phyloP scores from a whole-genome alignment of 2,329 filamentous ascomycete genomes.

The Aspergillus tamarii region DNA sequence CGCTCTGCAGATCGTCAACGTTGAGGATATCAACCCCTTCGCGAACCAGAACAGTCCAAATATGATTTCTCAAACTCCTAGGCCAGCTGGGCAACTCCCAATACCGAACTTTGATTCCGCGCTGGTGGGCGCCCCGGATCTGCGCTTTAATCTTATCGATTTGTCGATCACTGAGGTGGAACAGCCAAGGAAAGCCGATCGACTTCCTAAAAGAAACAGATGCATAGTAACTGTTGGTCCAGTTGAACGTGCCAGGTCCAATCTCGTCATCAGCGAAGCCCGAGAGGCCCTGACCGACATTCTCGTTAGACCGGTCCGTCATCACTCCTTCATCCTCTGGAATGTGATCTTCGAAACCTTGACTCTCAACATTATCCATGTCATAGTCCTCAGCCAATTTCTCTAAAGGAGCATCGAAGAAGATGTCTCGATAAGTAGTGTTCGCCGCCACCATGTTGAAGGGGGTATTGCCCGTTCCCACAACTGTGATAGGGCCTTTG shows the following conservation, averaged over 20 bases:
- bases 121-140: conserved; percentile 54
- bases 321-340: neutral
- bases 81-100: conserved; percentile 63
- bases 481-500: conserved; percentile 54
- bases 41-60: conserved; percentile 58
- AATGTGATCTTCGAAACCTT: neutral
- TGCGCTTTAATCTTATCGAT: conserved; percentile 54
- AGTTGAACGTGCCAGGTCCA: conserved; percentile 48
- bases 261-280: conserved; percentile 40
- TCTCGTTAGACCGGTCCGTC: conserved; percentile 16
- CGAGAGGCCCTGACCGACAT: conserved; percentile 51
- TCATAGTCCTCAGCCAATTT: conserved; percentile 33
- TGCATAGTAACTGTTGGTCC: conserved; percentile 61
- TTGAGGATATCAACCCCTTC: conserved; percentile 62
- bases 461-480: conserved; percentile 58
- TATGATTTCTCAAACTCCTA: conserved; percentile 53
- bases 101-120: conserved; percentile 60
- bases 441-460: conserved; percentile 52
- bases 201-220: conserved; percentile 55
- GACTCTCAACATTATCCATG: conserved; percentile 2
- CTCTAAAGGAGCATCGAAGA: conserved; percentile 58
- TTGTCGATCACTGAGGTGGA: conserved; percentile 51
- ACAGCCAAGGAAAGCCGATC: conserved; percentile 55
- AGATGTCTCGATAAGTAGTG: conserved; percentile 55
- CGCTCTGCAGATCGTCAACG: conserved; percentile 59